phyloP scores from a whole-genome alignment of 305 asterid species.

The Ajuga reptans region DNA sequence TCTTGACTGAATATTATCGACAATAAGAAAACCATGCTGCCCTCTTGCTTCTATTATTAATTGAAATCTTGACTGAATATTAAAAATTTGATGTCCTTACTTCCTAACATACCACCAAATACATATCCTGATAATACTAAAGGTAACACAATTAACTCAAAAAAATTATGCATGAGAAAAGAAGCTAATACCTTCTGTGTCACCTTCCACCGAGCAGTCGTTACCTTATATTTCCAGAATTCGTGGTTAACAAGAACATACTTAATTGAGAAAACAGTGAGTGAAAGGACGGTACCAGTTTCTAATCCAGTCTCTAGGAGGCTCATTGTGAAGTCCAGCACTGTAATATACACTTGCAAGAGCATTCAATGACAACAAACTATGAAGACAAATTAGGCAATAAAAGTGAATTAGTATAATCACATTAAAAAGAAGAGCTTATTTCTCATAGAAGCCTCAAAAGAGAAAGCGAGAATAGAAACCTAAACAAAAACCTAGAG shows the following conservation, averaged over 20 bases:
- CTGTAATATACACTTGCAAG: constrained; percentile 43
- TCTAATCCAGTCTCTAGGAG: constrained; percentile 77
- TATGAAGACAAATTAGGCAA: background rate
- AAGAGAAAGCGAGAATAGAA: too few relatives aligned
- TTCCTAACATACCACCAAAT: constrained; percentile 5
- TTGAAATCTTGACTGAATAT: too few relatives aligned
- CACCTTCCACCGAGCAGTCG: constrained; percentile 89
- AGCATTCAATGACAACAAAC: background rate
- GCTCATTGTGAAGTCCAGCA: constrained; percentile 79
- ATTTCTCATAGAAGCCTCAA: constrained; percentile 11
- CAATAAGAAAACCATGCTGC: background rate
- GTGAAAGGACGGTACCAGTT: constrained; percentile 64
- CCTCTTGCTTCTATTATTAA: background rate
- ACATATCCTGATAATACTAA: background rate
- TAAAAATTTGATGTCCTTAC: background rate
- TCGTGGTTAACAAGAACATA: constrained; percentile 90
- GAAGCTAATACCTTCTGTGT: constrained; percentile 63
- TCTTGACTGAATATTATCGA: too few relatives aligned
- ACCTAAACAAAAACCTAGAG: too few relatives aligned
- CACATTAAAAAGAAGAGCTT: constrained; percentile 12
- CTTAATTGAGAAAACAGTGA: constrained; percentile 76
- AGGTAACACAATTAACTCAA: background rate
- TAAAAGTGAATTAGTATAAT: background rate
- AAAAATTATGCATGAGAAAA: background rate
- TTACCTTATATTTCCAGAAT: constrained; percentile 76